These are phyloP conservation scores for Podila horticola DNA, from an alignment of 192 early-diverging fungal species.

Conservation along the genomic window DNA sequence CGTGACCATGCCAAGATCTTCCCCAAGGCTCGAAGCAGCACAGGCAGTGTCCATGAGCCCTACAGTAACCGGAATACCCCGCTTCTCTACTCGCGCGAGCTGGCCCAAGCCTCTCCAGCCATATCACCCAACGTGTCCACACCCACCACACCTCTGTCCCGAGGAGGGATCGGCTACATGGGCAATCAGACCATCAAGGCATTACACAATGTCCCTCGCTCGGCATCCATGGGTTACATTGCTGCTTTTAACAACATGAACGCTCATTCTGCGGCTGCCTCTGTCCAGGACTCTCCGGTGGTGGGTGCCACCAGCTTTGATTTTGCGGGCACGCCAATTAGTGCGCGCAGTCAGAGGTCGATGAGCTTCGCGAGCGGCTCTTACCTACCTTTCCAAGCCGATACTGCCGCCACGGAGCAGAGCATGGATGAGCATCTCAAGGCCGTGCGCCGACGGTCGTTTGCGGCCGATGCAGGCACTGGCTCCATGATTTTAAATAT, in stretches of 20 bases:
- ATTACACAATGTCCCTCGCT: constrained; percentile 13
- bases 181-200: constrained; percentile 25
- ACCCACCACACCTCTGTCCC: constrained; percentile 19
- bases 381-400: constrained; percentile 1
- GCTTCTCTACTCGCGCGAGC: constrained; percentile 5
- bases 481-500: too few relatives aligned
- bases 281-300: constrained; percentile 14
- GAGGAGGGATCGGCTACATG: constrained; percentile 34
- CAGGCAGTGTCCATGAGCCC: constrained; percentile 10
- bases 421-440: constrained; percentile 45
- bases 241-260: constrained; percentile 16
- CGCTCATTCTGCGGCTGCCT: not conserved
- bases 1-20: constrained; percentile 44
- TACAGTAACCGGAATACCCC: constrained; percentile 19
- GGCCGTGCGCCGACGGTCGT: constrained; percentile 26
- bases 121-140: constrained; percentile 14
- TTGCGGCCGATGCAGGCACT: not conserved
- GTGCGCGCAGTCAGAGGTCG: constrained; percentile 7
- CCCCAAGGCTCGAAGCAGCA: constrained; percentile 1
- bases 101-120: not conserved
- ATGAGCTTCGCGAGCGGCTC: constrained; percentile 11
- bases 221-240: constrained; percentile 30
- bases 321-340: not conserved
- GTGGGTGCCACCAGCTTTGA: not conserved
- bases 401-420: constrained; percentile 17